Conservation (phyloP, 345 rosid species). For the Salix dunnii region DNA sequence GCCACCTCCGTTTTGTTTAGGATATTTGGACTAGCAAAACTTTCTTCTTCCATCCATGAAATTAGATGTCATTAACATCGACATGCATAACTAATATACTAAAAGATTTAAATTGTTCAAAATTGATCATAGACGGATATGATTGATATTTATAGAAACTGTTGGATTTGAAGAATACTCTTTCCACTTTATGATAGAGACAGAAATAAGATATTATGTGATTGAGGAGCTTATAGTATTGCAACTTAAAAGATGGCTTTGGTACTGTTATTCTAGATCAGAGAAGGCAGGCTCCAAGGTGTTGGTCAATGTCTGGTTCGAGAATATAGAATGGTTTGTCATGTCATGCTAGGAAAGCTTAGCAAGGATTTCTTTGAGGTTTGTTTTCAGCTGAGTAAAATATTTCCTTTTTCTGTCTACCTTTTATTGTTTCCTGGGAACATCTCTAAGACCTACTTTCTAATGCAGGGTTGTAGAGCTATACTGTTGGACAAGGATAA, state of each 20-base stretch:
- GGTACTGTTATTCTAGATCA: conserved; percentile 50
- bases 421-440: not conserved
- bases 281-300: conserved; percentile 86
- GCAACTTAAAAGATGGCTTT: conserved; percentile 12
- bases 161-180: not conserved
- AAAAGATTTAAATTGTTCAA: too few relatives aligned
- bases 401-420: not conserved
- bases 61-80: too few relatives aligned
- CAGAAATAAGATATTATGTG: not conserved
- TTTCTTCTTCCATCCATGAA: too few relatives aligned
- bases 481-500: conserved; percentile 75
- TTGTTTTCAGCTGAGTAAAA: conserved; percentile 30
- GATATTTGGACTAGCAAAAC: too few relatives aligned
- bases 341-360: conserved; percentile 66
- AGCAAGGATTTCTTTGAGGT: conserved; percentile 84
- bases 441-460: not conserved
- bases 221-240: not conserved
- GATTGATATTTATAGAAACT: not conserved
- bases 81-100: too few relatives aligned
- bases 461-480: conserved; percentile 89
- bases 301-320: conserved; percentile 76
- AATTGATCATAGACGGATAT: too few relatives aligned
- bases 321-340: conserved; percentile 85
- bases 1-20: too few relatives aligned
- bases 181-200: not conserved